These are phyloP conservation scores for Candida easanensis DNA, from an alignment of 805 yeast genomes.

Conservation along the genomic window DNA sequence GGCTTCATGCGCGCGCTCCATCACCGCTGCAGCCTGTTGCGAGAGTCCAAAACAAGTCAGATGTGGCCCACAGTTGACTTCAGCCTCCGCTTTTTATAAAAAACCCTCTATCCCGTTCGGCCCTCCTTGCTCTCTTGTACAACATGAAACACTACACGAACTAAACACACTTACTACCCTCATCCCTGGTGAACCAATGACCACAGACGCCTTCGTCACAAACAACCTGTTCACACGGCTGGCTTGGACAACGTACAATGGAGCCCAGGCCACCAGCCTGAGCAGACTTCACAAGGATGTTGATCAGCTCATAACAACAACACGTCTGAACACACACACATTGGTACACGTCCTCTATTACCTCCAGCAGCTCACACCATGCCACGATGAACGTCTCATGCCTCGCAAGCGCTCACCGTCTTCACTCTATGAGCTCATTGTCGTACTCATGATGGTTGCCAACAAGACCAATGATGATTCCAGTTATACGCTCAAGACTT, in stretches of 20 bases:
- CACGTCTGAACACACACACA: slow-evolving; percentile 18
- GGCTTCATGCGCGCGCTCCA: slow-evolving; percentile 4
- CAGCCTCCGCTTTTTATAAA: slow-evolving; percentile 2
- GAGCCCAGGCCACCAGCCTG: not conserved
- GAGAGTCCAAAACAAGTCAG: slow-evolving; percentile 7
- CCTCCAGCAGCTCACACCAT: slow-evolving; percentile 12
- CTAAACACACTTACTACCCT: not conserved
- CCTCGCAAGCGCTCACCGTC: not conserved
- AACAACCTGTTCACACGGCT: slow-evolving; percentile 16
- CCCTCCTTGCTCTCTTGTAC: too few species aligned
- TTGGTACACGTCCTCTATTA: slow-evolving; percentile 23
- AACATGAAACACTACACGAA: too few species aligned
- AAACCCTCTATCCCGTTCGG: not conserved
- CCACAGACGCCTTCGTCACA: slow-evolving; percentile 10
- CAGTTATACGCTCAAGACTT: slow-evolving; percentile 48
- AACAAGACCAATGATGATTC: slow-evolving; percentile 50
- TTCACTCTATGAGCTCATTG: slow-evolving; percentile 29
- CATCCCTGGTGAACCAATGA: not conserved
- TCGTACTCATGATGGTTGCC: slow-evolving; percentile 30
- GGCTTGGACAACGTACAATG: slow-evolving; percentile 18
- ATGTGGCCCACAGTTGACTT: slow-evolving; percentile 6
- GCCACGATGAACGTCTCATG: not conserved
- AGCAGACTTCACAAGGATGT: slow-evolving; percentile 8
- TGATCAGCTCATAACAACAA: slow-evolving; percentile 15
- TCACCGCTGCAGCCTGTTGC: slow-evolving; percentile 13